A percentile compares a stretch with the other conserved stretches of the same genome.
These are phyloP conservation scores for Fragaria ananassa DNA, from an alignment of 306 rosid genomes.

Conservation along the genomic window DNA sequence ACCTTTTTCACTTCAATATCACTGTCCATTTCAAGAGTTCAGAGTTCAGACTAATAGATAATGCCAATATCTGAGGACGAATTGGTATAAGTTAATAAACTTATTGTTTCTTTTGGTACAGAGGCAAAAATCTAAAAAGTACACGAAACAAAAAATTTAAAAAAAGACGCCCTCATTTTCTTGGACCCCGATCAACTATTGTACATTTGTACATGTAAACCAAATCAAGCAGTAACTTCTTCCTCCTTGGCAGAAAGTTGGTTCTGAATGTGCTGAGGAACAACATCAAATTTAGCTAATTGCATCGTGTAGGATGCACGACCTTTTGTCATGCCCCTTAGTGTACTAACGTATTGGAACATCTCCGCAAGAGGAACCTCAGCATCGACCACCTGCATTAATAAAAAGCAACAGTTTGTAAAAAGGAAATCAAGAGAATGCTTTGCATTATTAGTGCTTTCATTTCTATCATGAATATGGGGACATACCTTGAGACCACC, in stretches of 20 bases:
- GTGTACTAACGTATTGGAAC: slow-evolving; percentile 94
- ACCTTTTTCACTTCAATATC: neutral
- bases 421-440: neutral
- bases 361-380: slow-evolving; percentile 93
- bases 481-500: slow-evolving; percentile 89
- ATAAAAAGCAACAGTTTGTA: neutral
- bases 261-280: slow-evolving; percentile 91
- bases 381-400: slow-evolving; percentile 80
- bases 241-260: slow-evolving; percentile 80
- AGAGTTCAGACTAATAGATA: neutral
- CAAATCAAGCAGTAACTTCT: slow-evolving; percentile 76
- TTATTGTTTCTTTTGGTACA: slow-evolving; percentile 5
- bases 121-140: neutral
- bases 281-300: slow-evolving; percentile 82
- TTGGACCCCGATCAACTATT: neutral
- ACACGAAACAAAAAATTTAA: neutral
- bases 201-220: slow-evolving; percentile 19
- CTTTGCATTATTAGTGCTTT: neutral
- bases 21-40: neutral
- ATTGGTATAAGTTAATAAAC: neutral
- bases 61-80: neutral
- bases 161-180: neutral
- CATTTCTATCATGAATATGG: neutral
- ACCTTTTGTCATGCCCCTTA: slow-evolving; percentile 95
- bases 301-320: slow-evolving; percentile 98